Evolutionary conservation across 148 eudicot species (phyloP).

Genomic region (Cornus florida): DNA sequence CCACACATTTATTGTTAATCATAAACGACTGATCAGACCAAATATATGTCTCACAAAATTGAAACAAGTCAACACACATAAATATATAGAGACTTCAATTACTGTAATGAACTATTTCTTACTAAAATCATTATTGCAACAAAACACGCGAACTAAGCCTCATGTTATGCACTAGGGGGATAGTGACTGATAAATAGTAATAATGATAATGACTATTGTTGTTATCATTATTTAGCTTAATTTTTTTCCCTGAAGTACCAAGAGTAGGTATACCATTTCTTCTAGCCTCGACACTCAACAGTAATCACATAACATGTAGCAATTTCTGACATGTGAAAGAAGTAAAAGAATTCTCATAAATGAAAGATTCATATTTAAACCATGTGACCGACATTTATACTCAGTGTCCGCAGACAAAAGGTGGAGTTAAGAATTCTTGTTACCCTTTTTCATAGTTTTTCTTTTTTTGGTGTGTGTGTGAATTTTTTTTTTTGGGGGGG

Average conservation of each 20-base stretch:
- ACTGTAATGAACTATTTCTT: neutral
- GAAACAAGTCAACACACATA: neutral
- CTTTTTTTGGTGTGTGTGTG: too few relatives aligned
- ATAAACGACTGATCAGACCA: neutral
- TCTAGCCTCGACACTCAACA: neutral
- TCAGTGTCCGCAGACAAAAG: too few relatives aligned
- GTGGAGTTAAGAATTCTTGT: too few relatives aligned
- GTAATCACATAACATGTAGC: neutral
- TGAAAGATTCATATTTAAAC: too few relatives aligned
- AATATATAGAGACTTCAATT: neutral
- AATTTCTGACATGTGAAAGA: neutral
- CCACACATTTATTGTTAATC: neutral
- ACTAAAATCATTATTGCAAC: neutral
- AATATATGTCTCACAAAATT: too few relatives aligned
- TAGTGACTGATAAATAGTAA: neutral
- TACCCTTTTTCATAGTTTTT: too few relatives aligned
- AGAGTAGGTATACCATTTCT: neutral
- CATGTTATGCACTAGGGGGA: neutral
- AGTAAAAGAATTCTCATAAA: neutral
- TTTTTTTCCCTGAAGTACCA: neutral
- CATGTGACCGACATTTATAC: too few relatives aligned
- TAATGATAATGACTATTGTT: neutral
- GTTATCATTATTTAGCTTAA: neutral
- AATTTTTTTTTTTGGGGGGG: too few relatives aligned
- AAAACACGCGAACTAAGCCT: neutral